Evolutionary conservation across 164 flowering plant species (phyloP).

Genomic region (Macadamia tetraphylla): DNA sequence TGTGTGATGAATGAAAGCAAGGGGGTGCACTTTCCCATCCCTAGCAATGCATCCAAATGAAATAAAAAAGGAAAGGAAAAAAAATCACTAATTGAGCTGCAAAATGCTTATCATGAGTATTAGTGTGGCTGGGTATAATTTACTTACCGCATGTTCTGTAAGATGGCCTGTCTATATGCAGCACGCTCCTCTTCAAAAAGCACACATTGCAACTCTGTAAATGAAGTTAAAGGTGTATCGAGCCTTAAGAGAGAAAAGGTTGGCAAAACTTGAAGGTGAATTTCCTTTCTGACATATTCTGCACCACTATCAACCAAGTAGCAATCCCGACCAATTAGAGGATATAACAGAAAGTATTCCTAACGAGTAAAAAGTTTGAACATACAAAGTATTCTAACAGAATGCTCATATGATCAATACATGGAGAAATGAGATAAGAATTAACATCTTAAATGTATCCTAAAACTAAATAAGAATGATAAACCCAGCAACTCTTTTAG

Average conservation of each 20-base stretch:
- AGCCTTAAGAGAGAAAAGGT: constrained; percentile 55
- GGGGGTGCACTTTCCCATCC: constrained; percentile 65
- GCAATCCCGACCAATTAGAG: constrained; percentile 8
- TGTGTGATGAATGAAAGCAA: constrained; percentile 62
- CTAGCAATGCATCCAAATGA: constrained; percentile 16
- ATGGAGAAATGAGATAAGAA: not conserved
- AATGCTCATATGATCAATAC: not conserved
- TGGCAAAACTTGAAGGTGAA: constrained; percentile 79
- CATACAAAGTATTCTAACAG: not conserved
- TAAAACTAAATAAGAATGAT: not conserved
- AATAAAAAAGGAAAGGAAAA: constrained; percentile 1
- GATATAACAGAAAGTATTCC: not conserved
- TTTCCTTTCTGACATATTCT: constrained; percentile 78
- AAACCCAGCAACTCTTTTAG: too few species aligned
- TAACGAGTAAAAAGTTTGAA: not conserved
- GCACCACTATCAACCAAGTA: constrained; percentile 61
- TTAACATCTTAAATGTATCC: not conserved
- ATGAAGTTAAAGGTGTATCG: constrained; percentile 68
- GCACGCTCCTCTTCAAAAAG: constrained; percentile 80
- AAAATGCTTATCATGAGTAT: not conserved
- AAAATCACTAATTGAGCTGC: not conserved
- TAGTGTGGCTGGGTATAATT: not conserved
- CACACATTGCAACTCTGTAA: constrained; percentile 71
- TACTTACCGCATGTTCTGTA: constrained; percentile 60
- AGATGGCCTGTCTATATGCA: constrained; percentile 80